These are phyloP conservation scores for Biancaea sappan DNA, from an alignment of 306 rosid species.

Conservation along the genomic window DNA sequence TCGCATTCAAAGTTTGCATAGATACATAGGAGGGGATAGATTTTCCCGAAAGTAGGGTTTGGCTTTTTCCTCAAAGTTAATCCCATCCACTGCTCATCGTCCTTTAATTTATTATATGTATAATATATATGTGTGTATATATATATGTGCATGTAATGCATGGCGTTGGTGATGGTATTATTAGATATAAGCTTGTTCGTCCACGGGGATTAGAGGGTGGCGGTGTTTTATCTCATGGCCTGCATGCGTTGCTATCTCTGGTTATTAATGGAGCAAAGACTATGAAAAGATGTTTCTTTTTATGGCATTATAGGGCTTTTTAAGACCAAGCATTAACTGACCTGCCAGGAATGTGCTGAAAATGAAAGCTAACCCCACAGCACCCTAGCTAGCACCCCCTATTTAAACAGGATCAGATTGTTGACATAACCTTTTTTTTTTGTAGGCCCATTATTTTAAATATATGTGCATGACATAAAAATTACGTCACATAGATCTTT, in stretches of 20 bases:
- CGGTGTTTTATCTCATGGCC: neutral
- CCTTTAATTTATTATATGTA: too few species aligned
- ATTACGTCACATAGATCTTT: too few species aligned
- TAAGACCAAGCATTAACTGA: constrained; percentile 45
- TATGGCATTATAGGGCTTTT: constrained; percentile 35
- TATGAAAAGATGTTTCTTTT: constrained; percentile 38
- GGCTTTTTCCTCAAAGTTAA: constrained; percentile 9
- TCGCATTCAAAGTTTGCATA: constrained; percentile 22
- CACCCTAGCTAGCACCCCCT: too few species aligned
- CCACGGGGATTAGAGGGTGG: neutral
- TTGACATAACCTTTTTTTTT: too few species aligned
- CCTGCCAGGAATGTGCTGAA: constrained; percentile 57
- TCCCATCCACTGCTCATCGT: constrained; percentile 22
- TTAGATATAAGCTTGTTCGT: too few species aligned
- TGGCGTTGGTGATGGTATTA: constrained; percentile 13
- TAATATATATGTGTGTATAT: too few species aligned
- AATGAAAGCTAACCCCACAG: constrained; percentile 49
- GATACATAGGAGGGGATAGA: constrained; percentile 12
- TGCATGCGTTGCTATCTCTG: neutral
- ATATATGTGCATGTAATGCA: too few species aligned
- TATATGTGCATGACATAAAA: too few species aligned
- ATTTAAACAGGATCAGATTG: too few species aligned
- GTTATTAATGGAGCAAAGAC: constrained; percentile 36
- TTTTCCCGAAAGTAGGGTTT: neutral
- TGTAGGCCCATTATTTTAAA: too few species aligned